phyloP scores from a whole-genome alignment of 2,329 filamentous ascomycete species.

The Metarhizium sp. region DNA sequence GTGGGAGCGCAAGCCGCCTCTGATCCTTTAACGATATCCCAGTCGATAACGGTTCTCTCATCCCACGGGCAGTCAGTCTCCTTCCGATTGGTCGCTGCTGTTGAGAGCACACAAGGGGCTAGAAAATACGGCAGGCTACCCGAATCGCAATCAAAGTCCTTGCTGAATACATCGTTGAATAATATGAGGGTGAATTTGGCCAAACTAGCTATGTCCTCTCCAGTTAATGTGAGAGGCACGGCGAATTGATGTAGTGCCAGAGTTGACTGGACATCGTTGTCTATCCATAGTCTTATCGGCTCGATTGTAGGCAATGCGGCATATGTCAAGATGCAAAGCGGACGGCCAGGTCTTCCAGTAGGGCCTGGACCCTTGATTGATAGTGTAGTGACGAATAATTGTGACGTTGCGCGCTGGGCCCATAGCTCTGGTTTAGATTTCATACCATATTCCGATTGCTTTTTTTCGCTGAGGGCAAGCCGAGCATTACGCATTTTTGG shows the following conservation, averaged over 20 bases:
- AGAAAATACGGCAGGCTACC: conserved; percentile 75
- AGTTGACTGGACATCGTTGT: not conserved
- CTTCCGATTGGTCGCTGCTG: not conserved
- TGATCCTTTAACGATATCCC: conserved; percentile 42
- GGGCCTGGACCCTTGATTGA: conserved; percentile 45
- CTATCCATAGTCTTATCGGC: conserved; percentile 60
- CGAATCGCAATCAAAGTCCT: conserved; percentile 58
- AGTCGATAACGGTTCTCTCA: conserved; percentile 39
- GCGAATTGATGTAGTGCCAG: not conserved
- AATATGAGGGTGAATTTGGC: conserved; percentile 64
- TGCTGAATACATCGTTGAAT: conserved; percentile 84
- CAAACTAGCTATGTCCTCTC: conserved; percentile 42
- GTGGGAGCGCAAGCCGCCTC: conserved; percentile 12
- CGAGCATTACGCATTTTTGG: conserved; percentile 82
- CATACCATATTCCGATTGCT: conserved; percentile 66
- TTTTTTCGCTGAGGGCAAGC: conserved; percentile 72
- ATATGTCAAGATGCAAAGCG: conserved; percentile 64
- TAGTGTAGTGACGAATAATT: conserved; percentile 54
- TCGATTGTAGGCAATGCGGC: conserved; percentile 54
- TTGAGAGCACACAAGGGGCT: conserved; percentile 40
- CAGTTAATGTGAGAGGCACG: conserved; percentile 19
- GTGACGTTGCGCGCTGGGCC: conserved; percentile 36
- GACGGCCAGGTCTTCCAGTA: conserved; percentile 49
- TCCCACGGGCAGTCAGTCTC: not conserved
- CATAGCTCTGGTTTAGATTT: conserved; percentile 70